A percentile compares a stretch with the other conserved stretches of the same genome.
phyloP scores from a whole-genome alignment of 345 rosid species.

The Luvunga scandens region DNA sequence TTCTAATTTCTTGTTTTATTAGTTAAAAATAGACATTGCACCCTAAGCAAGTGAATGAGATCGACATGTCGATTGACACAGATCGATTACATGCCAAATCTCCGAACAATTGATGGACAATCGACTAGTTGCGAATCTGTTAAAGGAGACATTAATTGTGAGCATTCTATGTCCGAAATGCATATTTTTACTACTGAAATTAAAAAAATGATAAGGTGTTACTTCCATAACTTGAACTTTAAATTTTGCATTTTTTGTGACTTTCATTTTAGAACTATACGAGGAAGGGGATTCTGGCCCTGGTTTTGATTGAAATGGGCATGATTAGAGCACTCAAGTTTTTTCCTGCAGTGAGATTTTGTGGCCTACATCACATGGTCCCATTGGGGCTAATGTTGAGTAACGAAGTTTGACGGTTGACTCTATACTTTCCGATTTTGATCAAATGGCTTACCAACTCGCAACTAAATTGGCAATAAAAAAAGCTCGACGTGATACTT shows the following conservation, averaged over 20 bases:
- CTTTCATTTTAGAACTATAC: background rate
- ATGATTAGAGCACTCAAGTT: background rate
- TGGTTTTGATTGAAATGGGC: background rate
- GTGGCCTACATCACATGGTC: background rate
- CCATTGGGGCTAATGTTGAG: background rate
- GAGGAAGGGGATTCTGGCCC: background rate
- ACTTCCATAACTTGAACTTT: background rate
- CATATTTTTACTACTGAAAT: no score
- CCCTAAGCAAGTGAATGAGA: no score
- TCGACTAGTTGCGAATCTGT: no score
- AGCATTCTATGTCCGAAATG: no score
- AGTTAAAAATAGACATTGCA: no score
- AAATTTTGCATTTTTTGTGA: background rate
- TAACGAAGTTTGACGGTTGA: background rate
- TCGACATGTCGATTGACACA: no score
- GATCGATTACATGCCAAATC: no score
- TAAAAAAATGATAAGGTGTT: background rate
- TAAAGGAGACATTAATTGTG: no score
- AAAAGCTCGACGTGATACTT: background rate
- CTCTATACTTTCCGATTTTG: background rate
- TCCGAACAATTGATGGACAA: no score
- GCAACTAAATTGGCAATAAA: background rate
- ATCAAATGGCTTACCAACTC: background rate
- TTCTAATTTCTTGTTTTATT: no score
- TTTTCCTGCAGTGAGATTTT: background rate